phyloP scores from a whole-genome alignment of 2,329 filamentous ascomycete species.

The Trichophyton rubrum region DNA sequence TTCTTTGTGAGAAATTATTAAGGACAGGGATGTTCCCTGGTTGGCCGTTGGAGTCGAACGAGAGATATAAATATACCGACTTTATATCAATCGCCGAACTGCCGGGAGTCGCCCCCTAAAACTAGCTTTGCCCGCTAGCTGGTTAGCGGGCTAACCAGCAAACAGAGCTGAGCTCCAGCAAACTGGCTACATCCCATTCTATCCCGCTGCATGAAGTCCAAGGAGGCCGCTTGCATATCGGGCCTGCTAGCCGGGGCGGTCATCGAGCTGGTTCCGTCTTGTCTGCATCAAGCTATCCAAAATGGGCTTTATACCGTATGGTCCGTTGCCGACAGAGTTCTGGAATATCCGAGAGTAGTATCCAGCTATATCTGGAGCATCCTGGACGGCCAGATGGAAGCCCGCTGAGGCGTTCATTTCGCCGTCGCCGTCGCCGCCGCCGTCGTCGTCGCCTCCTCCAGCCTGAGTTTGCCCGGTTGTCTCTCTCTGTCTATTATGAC shows the following conservation, averaged over 20 bases:
- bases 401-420: too few species aligned
- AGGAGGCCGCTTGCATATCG: neutral
- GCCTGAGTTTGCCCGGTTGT: too few species aligned
- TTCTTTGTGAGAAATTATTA: neutral
- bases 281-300: neutral
- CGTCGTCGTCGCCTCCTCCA: too few species aligned
- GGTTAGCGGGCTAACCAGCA: neutral
- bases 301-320: neutral
- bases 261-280: neutral
- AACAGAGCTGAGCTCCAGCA: neutral
- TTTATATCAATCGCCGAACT: neutral
- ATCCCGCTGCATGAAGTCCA: neutral
- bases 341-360: neutral
- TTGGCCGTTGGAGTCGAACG: neutral
- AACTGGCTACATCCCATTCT: neutral
- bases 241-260: neutral
- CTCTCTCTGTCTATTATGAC: too few species aligned
- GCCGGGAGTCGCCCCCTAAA: neutral
- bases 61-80: neutral
- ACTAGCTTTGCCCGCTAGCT: neutral
- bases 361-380: neutral
- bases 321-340: neutral
- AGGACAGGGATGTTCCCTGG: neutral
- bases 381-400: neutral
- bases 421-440: too few species aligned